Conservation (phyloP, 176 grass and related monocot species). For the Oryza brachyantha region DNA sequence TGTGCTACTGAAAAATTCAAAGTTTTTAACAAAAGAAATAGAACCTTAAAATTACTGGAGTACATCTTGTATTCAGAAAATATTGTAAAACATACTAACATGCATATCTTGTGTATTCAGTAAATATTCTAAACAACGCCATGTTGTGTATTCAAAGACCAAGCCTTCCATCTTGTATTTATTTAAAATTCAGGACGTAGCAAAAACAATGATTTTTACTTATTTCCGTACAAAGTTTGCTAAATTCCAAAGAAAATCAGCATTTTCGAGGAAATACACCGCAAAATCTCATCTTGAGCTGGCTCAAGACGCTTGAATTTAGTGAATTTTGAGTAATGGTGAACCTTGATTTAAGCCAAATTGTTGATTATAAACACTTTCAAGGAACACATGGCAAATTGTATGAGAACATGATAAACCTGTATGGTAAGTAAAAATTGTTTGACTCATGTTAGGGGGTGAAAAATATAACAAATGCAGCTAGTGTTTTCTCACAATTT, state of each 20-base stretch:
- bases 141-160: too few relatives aligned
- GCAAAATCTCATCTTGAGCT: not conserved
- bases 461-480: not conserved
- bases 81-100: not conserved
- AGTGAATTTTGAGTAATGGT: not conserved
- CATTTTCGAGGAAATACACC: too few relatives aligned
- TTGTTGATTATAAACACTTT: not conserved
- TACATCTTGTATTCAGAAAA: not conserved
- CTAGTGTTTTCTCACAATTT: not conserved
- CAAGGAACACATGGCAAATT: not conserved
- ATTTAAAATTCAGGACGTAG: too few relatives aligned
- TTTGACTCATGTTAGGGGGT: not conserved
- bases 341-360: not conserved
- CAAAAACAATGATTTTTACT: too few relatives aligned
- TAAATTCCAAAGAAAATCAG: too few relatives aligned
- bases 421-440: not conserved
- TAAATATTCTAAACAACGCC: too few relatives aligned
- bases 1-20: too few relatives aligned
- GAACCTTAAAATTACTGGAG: too few relatives aligned
- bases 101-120: too few relatives aligned
- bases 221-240: too few relatives aligned
- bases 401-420: not conserved
- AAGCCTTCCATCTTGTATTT: too few relatives aligned
- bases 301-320: not conserved
- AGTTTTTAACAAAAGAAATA: too few relatives aligned